Percentiles rank a stretch among this genome's conserved stretches.
phyloP scores from a whole-genome alignment of 2,329 filamentous ascomycete genomes.

The Sodiomyces alkalinus region DNA sequence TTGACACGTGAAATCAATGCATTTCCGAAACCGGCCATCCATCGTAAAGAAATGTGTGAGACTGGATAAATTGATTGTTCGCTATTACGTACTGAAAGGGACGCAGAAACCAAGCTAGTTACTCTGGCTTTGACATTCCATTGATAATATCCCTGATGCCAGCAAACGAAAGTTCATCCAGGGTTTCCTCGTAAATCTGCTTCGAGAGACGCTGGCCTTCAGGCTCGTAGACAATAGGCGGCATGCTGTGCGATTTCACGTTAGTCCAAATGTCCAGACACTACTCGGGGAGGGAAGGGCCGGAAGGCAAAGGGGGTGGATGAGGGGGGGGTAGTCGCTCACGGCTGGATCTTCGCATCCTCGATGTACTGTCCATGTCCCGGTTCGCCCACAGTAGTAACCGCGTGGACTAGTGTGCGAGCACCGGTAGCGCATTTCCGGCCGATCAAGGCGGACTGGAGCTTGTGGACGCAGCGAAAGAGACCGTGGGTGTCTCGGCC shows the following conservation, averaged over 20 bases:
- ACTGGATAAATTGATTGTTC: too few species aligned
- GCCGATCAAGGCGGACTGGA: constrained; percentile 8
- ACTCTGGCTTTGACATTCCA: too few species aligned
- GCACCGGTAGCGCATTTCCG: constrained; percentile 4
- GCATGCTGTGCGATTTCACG: not conserved
- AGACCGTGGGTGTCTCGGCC: constrained; percentile 24
- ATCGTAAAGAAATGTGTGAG: too few species aligned
- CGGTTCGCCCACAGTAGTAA: constrained; percentile 1
- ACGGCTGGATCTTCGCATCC: not conserved
- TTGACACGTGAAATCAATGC: too few species aligned
- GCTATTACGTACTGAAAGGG: too few species aligned
- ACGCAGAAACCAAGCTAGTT: too few species aligned
- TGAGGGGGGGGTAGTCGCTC: not conserved
- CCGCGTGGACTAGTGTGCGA: constrained; percentile 4
- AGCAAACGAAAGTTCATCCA: constrained; percentile 18
- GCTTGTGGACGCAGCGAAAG: constrained; percentile 5
- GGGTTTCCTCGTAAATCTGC: constrained; percentile 22
- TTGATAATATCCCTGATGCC: constrained; percentile 3
- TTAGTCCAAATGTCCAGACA: not conserved
- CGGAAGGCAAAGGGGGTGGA: too few species aligned
- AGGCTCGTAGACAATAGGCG: constrained; percentile 13
- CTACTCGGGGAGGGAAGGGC: too few species aligned
- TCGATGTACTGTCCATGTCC: constrained; percentile 1
- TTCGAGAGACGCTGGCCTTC: constrained; percentile 19
- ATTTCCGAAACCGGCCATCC: too few species aligned